A percentile compares a stretch with the other conserved stretches of the same genome.
Evolutionary conservation across 768 basidiomycete genomes (phyloP).

Genomic region (Phaeotremella fagi): DNA sequence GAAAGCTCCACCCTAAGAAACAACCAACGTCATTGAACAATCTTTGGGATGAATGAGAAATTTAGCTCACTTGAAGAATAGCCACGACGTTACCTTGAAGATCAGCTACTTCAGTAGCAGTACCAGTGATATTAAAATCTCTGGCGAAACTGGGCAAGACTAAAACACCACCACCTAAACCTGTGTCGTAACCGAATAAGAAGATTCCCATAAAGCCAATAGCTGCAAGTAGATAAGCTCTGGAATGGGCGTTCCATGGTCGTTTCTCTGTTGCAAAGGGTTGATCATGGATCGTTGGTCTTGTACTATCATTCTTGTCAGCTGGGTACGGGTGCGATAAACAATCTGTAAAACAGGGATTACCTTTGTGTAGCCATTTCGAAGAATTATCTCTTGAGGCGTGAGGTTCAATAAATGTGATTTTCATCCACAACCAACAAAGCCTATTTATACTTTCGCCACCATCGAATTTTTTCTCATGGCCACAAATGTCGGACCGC

Average conservation of each 20-base stretch:
- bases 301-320: too few relatives aligned
- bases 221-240: conserved; percentile 28
- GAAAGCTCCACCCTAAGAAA: conserved; percentile 55
- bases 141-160: conserved; percentile 58
- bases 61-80: conserved; percentile 72
- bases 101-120: conserved; percentile 52
- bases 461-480: too few relatives aligned
- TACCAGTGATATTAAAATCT: conserved; percentile 58
- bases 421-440: too few relatives aligned
- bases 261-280: too few relatives aligned
- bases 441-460: too few relatives aligned
- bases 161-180: conserved; percentile 59
- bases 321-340: too few relatives aligned
- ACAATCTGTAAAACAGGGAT: too few relatives aligned
- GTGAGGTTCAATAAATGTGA: too few relatives aligned
- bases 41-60: background rate
- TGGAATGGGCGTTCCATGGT: conserved; percentile 32
- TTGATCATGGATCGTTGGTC: too few relatives aligned
- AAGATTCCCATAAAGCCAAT: conserved; percentile 37
- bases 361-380: too few relatives aligned
- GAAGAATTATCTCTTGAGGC: too few relatives aligned
- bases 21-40: background rate
- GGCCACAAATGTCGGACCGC: too few relatives aligned
- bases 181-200: conserved; percentile 72
- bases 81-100: conserved; percentile 80